phyloP scores from a whole-genome alignment of 306 rosid genomes.

The Quercus cerris region DNA sequence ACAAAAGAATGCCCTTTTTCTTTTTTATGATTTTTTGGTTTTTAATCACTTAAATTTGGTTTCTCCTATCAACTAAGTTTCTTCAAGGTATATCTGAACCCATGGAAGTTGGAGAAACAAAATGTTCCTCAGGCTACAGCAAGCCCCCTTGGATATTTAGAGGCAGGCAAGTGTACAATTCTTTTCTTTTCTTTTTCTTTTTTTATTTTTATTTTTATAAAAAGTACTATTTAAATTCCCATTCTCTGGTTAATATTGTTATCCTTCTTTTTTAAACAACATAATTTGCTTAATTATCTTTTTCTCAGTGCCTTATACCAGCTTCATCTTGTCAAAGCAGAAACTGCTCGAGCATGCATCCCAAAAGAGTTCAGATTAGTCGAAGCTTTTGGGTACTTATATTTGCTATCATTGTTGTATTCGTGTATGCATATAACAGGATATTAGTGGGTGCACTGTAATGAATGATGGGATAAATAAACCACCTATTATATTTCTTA shows the following conservation, averaged over 20 bases:
- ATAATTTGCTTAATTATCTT: not conserved
- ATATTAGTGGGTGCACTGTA: not conserved
- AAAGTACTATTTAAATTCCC: not conserved
- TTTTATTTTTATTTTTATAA: not conserved
- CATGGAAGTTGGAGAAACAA: constrained; percentile 47
- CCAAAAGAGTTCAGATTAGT: constrained; percentile 86
- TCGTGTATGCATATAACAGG: not conserved
- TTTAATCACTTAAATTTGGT: not conserved
- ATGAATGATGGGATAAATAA: not conserved
- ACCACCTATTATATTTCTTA: not conserved
- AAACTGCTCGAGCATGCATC: constrained; percentile 68
- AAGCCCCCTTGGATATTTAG: constrained; percentile 86
- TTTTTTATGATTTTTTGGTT: not conserved
- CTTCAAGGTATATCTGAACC: not conserved
- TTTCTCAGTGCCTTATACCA: constrained; percentile 80
- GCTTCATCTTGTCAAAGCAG: constrained; percentile 84
- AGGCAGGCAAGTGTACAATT: constrained; percentile 56
- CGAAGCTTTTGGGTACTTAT: constrained; percentile 79
- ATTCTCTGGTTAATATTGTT: not conserved
- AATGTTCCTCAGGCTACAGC: constrained; percentile 59
- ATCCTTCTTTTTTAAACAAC: not conserved
- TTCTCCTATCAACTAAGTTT: not conserved
- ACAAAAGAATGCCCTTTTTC: not conserved
- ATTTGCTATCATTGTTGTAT: not conserved
- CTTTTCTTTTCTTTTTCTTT: not conserved